These are phyloP conservation scores for Apiotrichum sp. DNA, from an alignment of 1,284 basidiomycete genomes.

Conservation along the genomic window DNA sequence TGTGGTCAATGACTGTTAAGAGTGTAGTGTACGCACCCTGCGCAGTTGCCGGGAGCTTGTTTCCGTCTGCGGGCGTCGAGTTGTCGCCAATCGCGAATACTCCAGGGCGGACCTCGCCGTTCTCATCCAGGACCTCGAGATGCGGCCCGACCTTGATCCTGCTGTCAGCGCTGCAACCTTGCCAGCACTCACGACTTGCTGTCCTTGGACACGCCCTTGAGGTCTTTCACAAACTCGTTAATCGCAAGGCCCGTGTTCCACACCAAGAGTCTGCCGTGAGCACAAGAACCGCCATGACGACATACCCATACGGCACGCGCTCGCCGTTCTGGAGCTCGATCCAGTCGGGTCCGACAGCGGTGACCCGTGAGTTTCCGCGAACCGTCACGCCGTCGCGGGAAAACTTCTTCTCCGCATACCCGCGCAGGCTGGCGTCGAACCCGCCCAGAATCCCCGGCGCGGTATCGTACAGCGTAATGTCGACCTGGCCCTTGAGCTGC, in stretches of 20 bases:
- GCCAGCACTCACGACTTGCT: conserved; percentile 52
- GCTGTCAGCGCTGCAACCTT: conserved; percentile 7
- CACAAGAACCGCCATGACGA: too few species aligned
- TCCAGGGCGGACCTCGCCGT: conserved; percentile 60
- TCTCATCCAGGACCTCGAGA: conserved; percentile 56
- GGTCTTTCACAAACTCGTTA: conserved; percentile 65
- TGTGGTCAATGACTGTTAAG: conserved; percentile 27
- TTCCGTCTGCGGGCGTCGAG: conserved; percentile 56
- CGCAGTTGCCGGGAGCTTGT: conserved; percentile 70
- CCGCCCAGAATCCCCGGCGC: conserved; percentile 71
- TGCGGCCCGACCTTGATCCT: conserved; percentile 59
- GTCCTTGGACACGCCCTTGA: conserved; percentile 60
- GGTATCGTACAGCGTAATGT: conserved; percentile 73
- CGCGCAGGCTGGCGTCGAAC: conserved; percentile 59
- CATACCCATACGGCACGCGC: too few species aligned
- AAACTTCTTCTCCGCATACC: conserved; percentile 67
- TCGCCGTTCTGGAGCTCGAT: conserved; percentile 39
- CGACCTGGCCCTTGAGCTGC: conserved; percentile 56
- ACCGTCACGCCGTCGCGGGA: conserved; percentile 70
- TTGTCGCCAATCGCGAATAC: conserved; percentile 82
- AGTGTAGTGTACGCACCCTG: conserved; percentile 46
- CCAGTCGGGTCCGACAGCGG: conserved; percentile 60
- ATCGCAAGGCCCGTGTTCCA: conserved; percentile 79
- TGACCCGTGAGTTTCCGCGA: conserved; percentile 69
- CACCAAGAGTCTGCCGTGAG: conserved; percentile 57